Percentiles rank a stretch among this genome's conserved stretches.
Evolutionary conservation across 2,329 filamentous ascomycete species (phyloP).

Genomic region (Penicillium decumbens): DNA sequence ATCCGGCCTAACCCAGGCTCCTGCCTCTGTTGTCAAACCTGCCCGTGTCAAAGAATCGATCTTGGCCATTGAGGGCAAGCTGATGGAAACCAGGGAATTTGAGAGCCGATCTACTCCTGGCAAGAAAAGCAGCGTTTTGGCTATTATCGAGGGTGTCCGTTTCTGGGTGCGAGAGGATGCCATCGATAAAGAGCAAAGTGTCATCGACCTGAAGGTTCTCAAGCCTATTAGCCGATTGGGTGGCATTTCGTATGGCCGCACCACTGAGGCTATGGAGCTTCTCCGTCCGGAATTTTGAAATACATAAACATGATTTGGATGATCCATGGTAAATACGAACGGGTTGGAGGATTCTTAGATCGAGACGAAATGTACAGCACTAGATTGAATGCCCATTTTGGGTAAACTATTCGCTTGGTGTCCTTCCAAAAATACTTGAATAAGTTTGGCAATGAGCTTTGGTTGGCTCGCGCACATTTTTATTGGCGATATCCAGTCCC

Average conservation of each 20-base stretch:
- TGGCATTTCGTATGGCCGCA: slow-evolving; percentile 76
- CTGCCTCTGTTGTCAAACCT: slow-evolving; percentile 61
- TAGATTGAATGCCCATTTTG: too few species aligned
- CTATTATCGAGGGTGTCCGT: slow-evolving; percentile 73
- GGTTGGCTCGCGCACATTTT: too few species aligned
- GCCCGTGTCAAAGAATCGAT: slow-evolving; percentile 76
- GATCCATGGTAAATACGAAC: background rate
- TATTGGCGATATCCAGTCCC: too few species aligned
- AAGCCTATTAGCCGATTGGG: slow-evolving; percentile 73
- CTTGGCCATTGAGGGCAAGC: slow-evolving; percentile 74
- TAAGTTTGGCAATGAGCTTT: too few species aligned
- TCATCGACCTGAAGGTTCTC: slow-evolving; percentile 71
- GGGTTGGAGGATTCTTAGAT: background rate
- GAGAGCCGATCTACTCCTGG: slow-evolving; percentile 66
- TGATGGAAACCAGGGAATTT: slow-evolving; percentile 71
- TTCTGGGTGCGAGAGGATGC: slow-evolving; percentile 92
- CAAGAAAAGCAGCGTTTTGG: slow-evolving; percentile 69
- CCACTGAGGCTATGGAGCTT: slow-evolving; percentile 67
- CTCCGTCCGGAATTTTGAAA: slow-evolving; percentile 35
- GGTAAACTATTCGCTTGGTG: too few species aligned
- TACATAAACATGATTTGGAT: background rate
- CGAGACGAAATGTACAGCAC: too few species aligned
- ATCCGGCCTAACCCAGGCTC: slow-evolving; percentile 66
- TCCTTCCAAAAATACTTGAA: too few species aligned
- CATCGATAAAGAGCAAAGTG: slow-evolving; percentile 67